Percentiles rank a stretch among this genome's conserved stretches.
Evolutionary conservation across 139 green algal genomes (phyloP).

Genomic region (Pleodorina starrii): DNA sequence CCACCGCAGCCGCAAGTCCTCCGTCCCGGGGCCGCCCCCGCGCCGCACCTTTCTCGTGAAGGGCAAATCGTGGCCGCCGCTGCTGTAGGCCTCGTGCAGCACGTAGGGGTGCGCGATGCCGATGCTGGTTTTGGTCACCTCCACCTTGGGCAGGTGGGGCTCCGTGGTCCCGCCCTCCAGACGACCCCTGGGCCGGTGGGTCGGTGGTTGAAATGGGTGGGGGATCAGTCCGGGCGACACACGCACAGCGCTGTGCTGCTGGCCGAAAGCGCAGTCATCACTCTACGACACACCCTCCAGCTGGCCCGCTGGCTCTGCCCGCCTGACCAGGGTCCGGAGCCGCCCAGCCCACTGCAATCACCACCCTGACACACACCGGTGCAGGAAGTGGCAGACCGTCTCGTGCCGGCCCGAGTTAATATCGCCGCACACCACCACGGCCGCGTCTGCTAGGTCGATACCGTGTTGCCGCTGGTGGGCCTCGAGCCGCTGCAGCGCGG

Average conservation of each 20-base stretch:
- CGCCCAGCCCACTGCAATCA: too few relatives aligned
- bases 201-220: not conserved
- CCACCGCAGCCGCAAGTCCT: not conserved
- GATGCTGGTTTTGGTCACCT: conserved; percentile 47
- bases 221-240: too few relatives aligned
- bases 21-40: not conserved
- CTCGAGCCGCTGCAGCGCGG: conserved; percentile 67
- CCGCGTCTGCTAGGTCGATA: not conserved
- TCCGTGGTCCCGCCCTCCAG: conserved; percentile 69
- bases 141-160: conserved; percentile 59
- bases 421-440: conserved; percentile 66
- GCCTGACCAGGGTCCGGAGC: too few relatives aligned
- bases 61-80: conserved; percentile 5
- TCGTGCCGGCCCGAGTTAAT: conserved; percentile 66
- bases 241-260: too few relatives aligned
- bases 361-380: too few relatives aligned
- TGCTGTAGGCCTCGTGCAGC: conserved; percentile 65
- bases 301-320: too few relatives aligned
- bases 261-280: too few relatives aligned
- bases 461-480: conserved; percentile 38
- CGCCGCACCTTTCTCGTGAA: conserved; percentile 46
- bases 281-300: too few relatives aligned
- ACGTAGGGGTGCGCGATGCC: conserved; percentile 65
- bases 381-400: conserved; percentile 61
- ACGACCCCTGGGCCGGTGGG: conserved; percentile 49